These are phyloP conservation scores for Claviceps capensis DNA, from an alignment of 2,329 filamentous ascomycete species.

Conservation along the genomic window DNA sequence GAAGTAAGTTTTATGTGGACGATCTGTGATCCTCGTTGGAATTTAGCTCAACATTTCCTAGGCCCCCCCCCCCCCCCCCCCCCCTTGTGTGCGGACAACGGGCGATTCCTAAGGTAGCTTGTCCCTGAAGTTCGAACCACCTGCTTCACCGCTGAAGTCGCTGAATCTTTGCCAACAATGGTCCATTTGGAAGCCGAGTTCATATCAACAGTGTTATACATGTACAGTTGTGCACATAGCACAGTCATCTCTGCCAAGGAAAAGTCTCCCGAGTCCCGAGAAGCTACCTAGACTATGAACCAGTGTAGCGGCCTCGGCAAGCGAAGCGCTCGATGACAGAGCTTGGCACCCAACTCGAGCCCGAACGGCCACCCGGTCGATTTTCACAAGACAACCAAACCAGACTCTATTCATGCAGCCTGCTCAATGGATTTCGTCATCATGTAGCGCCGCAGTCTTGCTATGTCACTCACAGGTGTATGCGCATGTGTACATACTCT, in stretches of 20 bases:
- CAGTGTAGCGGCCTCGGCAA: not conserved
- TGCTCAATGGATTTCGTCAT: slow-evolving; percentile 14
- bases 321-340: too few relatives aligned
- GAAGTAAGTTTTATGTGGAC: too few relatives aligned
- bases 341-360: slow-evolving; percentile 23
- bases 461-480: slow-evolving; percentile 5
- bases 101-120: not conserved
- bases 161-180: not conserved
- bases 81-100: not conserved
- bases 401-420: not conserved
- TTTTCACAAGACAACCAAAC: slow-evolving; percentile 19
- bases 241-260: too few relatives aligned
- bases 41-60: not conserved
- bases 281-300: too few relatives aligned
- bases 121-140: too few relatives aligned
- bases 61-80: not conserved
- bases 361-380: slow-evolving; percentile 9
- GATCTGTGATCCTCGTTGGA: not conserved
- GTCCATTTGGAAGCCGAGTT: not conserved
- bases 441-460: slow-evolving; percentile 29
- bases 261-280: too few relatives aligned
- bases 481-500: too few relatives aligned
- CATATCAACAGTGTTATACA: not conserved
- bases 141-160: not conserved
- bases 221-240: too few relatives aligned